Conservation (phyloP, 2,329 filamentous ascomycete species). For the Tolypocladium pustulatum region DNA sequence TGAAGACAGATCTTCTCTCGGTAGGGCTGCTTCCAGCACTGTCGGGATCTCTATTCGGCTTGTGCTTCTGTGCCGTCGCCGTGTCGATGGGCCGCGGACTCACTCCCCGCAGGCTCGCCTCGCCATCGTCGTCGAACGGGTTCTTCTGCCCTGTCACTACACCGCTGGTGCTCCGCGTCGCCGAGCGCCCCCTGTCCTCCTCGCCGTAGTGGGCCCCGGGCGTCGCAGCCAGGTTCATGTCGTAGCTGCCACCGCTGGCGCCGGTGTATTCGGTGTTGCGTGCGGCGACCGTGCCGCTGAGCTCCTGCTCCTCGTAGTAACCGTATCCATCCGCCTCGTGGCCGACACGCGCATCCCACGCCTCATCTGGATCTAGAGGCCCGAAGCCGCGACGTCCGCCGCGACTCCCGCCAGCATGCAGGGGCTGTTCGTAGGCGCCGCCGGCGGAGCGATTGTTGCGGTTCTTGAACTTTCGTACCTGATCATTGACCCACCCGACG, state of each 20-base stretch:
- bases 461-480: slow-evolving; percentile 52
- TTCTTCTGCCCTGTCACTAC: slow-evolving; percentile 30
- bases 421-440: slow-evolving; percentile 61
- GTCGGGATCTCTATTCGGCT: slow-evolving; percentile 20
- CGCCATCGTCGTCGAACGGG: slow-evolving; percentile 63
- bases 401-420: slow-evolving; percentile 25
- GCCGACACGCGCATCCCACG: slow-evolving; percentile 74
- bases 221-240: slow-evolving; percentile 35
- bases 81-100: slow-evolving; percentile 65
- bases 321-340: slow-evolving; percentile 58
- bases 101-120: slow-evolving; percentile 57
- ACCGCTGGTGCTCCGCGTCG: slow-evolving; percentile 30
- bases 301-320: slow-evolving; percentile 70
- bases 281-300: slow-evolving; percentile 34
- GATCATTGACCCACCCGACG: slow-evolving; percentile 62
- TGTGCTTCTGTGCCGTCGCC: slow-evolving; percentile 16
- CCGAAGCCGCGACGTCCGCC: slow-evolving; percentile 49
- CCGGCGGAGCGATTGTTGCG: slow-evolving; percentile 54
- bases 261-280: slow-evolving; percentile 21
- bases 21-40: slow-evolving; percentile 46
- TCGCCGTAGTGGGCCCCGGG: slow-evolving; percentile 19
- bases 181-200: slow-evolving; percentile 29
- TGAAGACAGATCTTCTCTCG: slow-evolving; percentile 59
- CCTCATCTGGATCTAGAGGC: slow-evolving; percentile 69
- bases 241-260: slow-evolving; percentile 28